Conservation (phyloP, 371 early-diverging fungal genomes). For the Mortierella sp. region DNA sequence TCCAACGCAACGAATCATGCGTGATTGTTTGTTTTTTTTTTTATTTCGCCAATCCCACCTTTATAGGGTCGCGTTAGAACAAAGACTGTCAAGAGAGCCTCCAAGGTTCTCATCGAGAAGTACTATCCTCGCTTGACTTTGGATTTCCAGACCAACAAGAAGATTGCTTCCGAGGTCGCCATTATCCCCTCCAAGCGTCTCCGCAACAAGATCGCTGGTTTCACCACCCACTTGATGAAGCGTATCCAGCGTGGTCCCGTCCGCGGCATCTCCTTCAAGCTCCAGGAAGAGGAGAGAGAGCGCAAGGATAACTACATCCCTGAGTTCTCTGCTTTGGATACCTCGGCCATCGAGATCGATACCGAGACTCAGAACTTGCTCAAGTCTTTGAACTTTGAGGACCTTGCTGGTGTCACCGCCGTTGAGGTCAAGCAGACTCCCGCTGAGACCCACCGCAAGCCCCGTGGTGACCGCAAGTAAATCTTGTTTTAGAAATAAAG, state of each 20-base stretch:
- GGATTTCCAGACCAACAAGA: constrained; percentile 99
- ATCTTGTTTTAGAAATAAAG: constrained; percentile 24
- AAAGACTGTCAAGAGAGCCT: constrained; percentile 99
- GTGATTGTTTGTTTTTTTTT: not conserved
- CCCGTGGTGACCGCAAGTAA: constrained; percentile 53
- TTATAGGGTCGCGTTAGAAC: constrained; percentile 67
- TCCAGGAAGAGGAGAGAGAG: constrained; percentile 99
- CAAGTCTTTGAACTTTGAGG: constrained; percentile 96
- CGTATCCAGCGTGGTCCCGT: constrained; percentile 99
- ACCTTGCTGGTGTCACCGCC: constrained; percentile 78
- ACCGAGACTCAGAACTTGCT: constrained; percentile 95
- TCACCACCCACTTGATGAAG: constrained; percentile 99
- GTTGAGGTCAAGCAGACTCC: constrained; percentile 55
- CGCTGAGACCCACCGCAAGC: constrained; percentile 46
- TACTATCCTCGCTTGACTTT: constrained; percentile 99
- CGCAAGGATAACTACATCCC: constrained; percentile 99
- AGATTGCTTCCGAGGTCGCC: constrained; percentile 98
- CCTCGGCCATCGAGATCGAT: constrained; percentile 96
- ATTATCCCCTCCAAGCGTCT: constrained; percentile 99
- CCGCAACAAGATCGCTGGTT: constrained; percentile 99
- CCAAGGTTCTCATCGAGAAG: constrained; percentile 99
- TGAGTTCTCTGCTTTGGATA: constrained; percentile 98
- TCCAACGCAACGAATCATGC: not conserved
- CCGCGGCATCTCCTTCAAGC: constrained; percentile 99
- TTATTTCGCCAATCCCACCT: not conserved